Base-by-base conservation (phyloP, 768 basidiomycete species). In the Boletus speciosus region DNA sequence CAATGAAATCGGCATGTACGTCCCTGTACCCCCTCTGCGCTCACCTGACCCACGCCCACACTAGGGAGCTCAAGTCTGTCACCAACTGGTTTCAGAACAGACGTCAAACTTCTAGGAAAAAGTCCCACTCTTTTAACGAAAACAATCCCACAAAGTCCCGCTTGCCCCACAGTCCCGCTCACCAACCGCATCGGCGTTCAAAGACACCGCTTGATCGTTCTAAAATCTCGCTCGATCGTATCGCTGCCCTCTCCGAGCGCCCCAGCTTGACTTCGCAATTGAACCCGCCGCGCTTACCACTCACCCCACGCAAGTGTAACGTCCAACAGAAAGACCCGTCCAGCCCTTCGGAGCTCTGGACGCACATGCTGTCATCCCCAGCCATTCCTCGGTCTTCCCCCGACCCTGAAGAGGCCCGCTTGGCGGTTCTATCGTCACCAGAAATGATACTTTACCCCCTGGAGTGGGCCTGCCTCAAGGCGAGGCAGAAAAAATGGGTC, bases 31-130 rank as follows among this genome's bases (percentile, higher is more conserved):
- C 7, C 15, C 23, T 19, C 11, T 5, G 27, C 32, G 15, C 39
- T 38, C 10, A 38, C 11, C 55, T 61, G 44, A 69, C 54, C 19
- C 35, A 44, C 10, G 29, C 34, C 16, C 21, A 10, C 32, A 37
- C 41, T 29, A 85, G 84, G 84, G 83, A 85, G 65, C 74, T 79
- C 29, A 84, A 83, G 61, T 84, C 83, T 1, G 83, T 85, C 49
- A 85, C 86, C 11, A 85, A 88, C 47, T 90, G 88, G 88, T 89
- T 89, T 66, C 88, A 90, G 68, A 90, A 90, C 70, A 87, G 81
- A 70, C 84, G 88, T 19, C 86, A 89, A 61, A 84, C 67, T 16
- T 60, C 60, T 11, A 61, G 62, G 49, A 66, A 45, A 46, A 70
- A 63, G 53, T 61, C 60, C 1, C 55, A 31, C 40, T 43, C 58